Evolutionary conservation across 768 basidiomycete genomes (phyloP), one percentile per base, ranked within the genome.

Genomic region (Coprinopsis sp.): DNA sequence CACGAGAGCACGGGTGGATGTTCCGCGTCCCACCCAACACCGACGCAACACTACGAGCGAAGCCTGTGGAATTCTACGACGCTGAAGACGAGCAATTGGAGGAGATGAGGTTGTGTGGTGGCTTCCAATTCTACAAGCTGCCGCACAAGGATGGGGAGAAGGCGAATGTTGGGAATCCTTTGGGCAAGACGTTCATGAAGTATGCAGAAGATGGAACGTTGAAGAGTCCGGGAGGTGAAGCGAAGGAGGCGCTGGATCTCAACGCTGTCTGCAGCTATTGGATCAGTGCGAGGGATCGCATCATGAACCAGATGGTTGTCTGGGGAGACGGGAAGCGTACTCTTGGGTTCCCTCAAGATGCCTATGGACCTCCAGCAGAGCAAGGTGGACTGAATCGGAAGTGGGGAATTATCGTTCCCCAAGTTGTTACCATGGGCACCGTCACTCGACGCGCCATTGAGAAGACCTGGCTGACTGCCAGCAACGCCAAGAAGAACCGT

Each of bases 371-470:
- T n/a, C 10, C 24, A 42, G 24, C n/a, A 16, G 8, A 8, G 19
- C 11, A 10, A 22, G 40, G 5, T 7, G 18, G 38, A 11, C 5
- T 19, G 1, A 36, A 62, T 46, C 38, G 75, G 53, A 86, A 84
- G 53, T 86, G 85, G 74, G 95, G 96, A 13, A 81, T 97, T 53
- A 98, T 99, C 58, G 64, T 98, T 5, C 96, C 95, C 2, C 93
- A 96, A 64, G 87, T 98, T 38, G 87, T 97, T 56, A 88, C 93
- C 6, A 99, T 99, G 96, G 96, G 96, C 12, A 97, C 96, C 0
- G 91, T 98, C 44, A 99, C 95, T 13, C 91, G 94, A 7, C 84
- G 94, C 25, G 93, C 96, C 6, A 95, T 98, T 52, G 96, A 98
- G 68, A 90, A 86, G 65, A 98, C 95, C 2, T 98, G 96, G 96